Evolutionary conservation across 192 early-diverging fungal genomes (phyloP), one percentile per base, ranked within the genome.

Genomic region (Podila epicladia): DNA sequence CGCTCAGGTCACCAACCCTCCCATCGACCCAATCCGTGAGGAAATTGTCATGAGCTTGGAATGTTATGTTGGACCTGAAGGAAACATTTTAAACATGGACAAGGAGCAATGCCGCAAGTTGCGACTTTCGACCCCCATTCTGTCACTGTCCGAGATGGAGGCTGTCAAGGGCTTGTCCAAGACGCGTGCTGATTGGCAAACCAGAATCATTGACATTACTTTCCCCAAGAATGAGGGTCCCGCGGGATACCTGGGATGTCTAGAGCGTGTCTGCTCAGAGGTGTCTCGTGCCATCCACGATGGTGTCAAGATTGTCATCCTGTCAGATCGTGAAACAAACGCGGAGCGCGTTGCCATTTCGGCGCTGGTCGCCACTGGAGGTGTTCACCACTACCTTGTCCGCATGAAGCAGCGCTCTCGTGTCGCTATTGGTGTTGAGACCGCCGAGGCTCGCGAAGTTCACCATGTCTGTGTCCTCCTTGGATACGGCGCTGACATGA

Each of bases 11-110:
- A 97, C 96, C 55, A 97, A 99, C 83, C 98, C 98, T 67, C 98
- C 98, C 4, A 98, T 99, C 71, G 98, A 99, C 87, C 98, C 98
- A 61, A 98, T 99, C 78, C 95, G 98, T 73, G 97, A 99, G 84
- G 93, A 95, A 67, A 93, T 98, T 73, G 96, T 99, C 88, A 99
- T 99, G 98, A 96, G 95, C 28, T 89, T 97, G 31, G 91, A 93
- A 35, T 97, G 96, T 88, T 95, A 96, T 84, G 87, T 99, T 20
- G 98, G 98, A 29, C 94, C 96, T 5, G 93, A 95, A 75, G 96
- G 95, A 57, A 99, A 99, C 71, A 86, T 99, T 65, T 90, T 99
- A 63, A 94, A 95, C 75, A 90, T 97, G 55, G 85, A 91, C 7
- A 88, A 90, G 67, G 72, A 74, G 13, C 98, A 99, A 80, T 90